Conservation (phyloP, 352 stramenopile genomes). For the Stramenopiles sp. region DNA sequence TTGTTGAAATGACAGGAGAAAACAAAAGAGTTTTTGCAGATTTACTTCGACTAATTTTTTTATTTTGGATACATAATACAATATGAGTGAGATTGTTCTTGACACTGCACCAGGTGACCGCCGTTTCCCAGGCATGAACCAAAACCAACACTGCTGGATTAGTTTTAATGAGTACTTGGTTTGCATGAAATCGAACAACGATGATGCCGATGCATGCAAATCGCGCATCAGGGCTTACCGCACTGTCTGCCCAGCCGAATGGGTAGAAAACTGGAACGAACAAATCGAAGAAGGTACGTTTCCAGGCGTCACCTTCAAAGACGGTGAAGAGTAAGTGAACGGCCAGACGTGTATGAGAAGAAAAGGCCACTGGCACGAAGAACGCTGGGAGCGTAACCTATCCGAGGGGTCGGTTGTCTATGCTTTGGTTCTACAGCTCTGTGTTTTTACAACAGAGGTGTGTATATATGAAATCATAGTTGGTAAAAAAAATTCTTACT, state of each 20-base stretch:
- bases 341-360: too few species aligned
- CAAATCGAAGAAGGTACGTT: slow-evolving; percentile 15
- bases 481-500: too few species aligned
- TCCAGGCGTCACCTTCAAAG: background rate
- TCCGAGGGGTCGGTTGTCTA: too few species aligned
- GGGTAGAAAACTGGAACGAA: slow-evolving; percentile 16
- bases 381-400: too few species aligned
- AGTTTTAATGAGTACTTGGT: background rate
- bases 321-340: background rate
- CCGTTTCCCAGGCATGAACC: background rate
- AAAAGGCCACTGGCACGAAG: too few species aligned
- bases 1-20: too few species aligned
- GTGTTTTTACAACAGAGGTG: too few species aligned
- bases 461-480: too few species aligned
- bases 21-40: too few species aligned
- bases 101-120: background rate
- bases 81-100: background rate
- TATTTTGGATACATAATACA: too few species aligned
- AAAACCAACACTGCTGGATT: background rate
- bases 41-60: too few species aligned
- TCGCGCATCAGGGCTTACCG: background rate
- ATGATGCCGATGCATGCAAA: background rate
- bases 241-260: slow-evolving; percentile 13
- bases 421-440: too few species aligned
- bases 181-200: background rate